These are phyloP conservation scores for Helotiales sp. DNA, from an alignment of 2,329 filamentous ascomycete species.

Conservation along the genomic window DNA sequence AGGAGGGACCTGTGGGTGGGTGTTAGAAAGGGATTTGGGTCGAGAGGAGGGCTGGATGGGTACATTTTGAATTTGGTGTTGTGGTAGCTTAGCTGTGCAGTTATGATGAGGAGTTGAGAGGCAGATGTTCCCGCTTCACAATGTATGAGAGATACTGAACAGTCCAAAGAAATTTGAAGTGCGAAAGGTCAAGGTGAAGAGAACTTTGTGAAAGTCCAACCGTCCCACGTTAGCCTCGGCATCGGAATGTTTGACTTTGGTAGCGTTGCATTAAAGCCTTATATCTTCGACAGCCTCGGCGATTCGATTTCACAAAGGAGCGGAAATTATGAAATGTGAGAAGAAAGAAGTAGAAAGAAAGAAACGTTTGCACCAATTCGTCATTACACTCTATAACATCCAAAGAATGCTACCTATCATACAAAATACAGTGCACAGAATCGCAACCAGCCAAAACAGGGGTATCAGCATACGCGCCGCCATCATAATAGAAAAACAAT, in stretches of 20 bases:
- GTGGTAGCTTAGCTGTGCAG: not conserved
- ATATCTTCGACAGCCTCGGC: not conserved
- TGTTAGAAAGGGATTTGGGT: too few species aligned
- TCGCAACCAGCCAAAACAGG: slow-evolving; percentile 14
- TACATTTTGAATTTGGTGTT: slow-evolving; percentile 4
- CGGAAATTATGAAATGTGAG: not conserved
- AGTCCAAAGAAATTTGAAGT: too few species aligned
- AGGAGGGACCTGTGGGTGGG: slow-evolving; percentile 9
- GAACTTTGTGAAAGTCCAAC: not conserved
- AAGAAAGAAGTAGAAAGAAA: not conserved
- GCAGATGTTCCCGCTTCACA: too few species aligned
- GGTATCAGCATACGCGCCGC: slow-evolving; percentile 19
- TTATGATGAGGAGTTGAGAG: not conserved
- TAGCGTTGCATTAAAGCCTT: slow-evolving; percentile 10
- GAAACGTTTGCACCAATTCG: not conserved
- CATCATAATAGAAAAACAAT: slow-evolving; percentile 9
- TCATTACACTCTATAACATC: not conserved
- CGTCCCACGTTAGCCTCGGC: slow-evolving; percentile 6
- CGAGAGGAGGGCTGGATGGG: not conserved
- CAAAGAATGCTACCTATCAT: slow-evolving; percentile 5
- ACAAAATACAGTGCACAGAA: not conserved
- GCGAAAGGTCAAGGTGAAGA: too few species aligned
- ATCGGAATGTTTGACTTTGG: not conserved
- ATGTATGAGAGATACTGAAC: too few species aligned
- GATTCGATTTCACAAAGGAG: not conserved